phyloP scores from a whole-genome alignment of 129 eudicot species.

The Lactuca saligna region DNA sequence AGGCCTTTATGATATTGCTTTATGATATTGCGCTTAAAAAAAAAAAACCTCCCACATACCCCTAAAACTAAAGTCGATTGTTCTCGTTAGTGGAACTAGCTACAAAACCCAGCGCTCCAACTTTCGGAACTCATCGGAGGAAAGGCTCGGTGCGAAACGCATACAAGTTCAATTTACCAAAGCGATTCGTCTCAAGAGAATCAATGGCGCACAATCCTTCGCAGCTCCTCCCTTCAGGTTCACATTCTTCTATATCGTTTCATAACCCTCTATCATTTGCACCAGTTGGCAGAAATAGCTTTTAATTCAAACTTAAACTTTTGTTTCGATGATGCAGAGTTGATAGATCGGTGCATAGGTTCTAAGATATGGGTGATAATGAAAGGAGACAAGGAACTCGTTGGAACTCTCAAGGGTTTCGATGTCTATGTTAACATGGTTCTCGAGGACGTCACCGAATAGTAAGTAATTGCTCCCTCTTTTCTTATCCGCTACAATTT shows the following conservation, averaged over 20 bases:
- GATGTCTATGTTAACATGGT: conserved; percentile 99
- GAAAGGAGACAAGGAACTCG: conserved; percentile 97
- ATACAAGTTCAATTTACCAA: neutral
- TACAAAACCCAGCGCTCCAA: conserved; percentile 3
- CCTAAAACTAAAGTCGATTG: too few species aligned
- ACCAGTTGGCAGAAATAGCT: neutral
- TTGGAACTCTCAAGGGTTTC: conserved; percentile 90
- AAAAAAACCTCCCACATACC: too few species aligned
- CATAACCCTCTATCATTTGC: neutral
- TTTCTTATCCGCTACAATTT: neutral
- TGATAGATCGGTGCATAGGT: conserved; percentile 94
- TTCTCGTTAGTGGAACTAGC: neutral
- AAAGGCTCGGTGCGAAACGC: neutral
- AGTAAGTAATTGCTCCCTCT: conserved; percentile 44
- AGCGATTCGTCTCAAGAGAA: conserved; percentile 16
- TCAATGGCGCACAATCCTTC: conserved; percentile 86
- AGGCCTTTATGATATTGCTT: too few species aligned
- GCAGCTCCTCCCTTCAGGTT: conserved; percentile 91
- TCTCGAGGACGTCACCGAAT: conserved; percentile 98
- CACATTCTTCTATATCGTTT: neutral
- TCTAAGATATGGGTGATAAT: conserved; percentile 96
- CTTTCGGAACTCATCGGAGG: neutral
- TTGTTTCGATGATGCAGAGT: conserved; percentile 47
- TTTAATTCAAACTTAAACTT: neutral
- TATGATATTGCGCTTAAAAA: too few species aligned